phyloP scores from a whole-genome alignment of 352 stramenopile genomes.

The Phytophthora rubi region DNA sequence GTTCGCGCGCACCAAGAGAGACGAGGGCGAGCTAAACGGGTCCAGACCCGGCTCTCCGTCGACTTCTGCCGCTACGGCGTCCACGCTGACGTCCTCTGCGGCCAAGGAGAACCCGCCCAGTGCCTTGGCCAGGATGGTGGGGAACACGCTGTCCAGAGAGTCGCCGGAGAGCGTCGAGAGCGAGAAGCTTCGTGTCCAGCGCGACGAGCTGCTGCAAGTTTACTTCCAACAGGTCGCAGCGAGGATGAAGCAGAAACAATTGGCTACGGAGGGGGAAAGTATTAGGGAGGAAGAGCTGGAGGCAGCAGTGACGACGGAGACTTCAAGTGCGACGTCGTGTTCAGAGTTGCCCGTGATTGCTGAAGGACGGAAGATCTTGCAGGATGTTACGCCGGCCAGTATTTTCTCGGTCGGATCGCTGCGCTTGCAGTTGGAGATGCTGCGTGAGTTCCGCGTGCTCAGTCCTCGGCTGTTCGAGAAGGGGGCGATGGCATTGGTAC shows the following conservation, averaged over 20 bases:
- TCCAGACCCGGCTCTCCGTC: constrained; percentile 26
- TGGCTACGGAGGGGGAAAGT: neutral
- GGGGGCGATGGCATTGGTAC: constrained; percentile 51
- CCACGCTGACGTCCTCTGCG: constrained; percentile 5
- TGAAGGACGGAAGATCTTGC: constrained; percentile 18
- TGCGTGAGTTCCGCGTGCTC: constrained; percentile 55
- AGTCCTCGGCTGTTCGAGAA: constrained; percentile 61
- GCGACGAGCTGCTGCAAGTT: constrained; percentile 47
- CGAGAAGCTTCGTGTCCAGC: constrained; percentile 43
- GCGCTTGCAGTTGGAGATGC: constrained; percentile 75
- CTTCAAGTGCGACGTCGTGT: neutral
- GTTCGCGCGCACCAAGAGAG: constrained; percentile 33
- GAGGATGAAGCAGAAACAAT: constrained; percentile 14
- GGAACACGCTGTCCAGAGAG: constrained; percentile 49
- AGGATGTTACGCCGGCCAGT: constrained; percentile 28
- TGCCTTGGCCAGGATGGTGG: constrained; percentile 45
- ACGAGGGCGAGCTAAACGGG: neutral
- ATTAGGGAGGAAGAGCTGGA: neutral
- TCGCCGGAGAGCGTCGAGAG: constrained; percentile 41
- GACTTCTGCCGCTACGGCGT: neutral
- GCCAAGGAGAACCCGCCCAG: constrained; percentile 39
- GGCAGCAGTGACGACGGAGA: neutral
- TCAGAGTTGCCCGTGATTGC: neutral
- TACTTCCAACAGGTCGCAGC: constrained; percentile 49
- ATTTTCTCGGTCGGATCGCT: constrained; percentile 64